Evolutionary conservation across 208 protist genomes (phyloP), one percentile per base, ranked within the genome.

Genomic region (Leishmania arabica): DNA sequence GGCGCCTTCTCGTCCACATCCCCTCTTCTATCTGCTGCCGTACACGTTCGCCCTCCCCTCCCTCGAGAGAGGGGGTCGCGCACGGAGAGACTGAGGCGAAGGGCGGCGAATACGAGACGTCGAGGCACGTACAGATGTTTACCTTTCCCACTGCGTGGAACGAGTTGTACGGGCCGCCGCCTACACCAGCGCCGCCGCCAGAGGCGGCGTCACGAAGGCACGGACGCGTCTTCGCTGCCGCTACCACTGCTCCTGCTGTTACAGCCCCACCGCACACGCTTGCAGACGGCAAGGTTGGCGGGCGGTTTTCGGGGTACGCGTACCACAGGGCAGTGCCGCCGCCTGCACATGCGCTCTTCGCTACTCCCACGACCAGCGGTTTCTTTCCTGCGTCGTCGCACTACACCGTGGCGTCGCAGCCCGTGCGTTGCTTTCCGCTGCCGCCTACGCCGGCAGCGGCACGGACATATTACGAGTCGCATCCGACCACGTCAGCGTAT

Each of bases 391-490:
- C 51, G 47, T 9, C 34, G 13, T 47, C 77, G 21, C 62, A 60
- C 66, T 80, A 74, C 54, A 80, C 77, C 13, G 77, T 80, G 42
- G 49, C 77, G 24, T 80, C 77, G 53, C 77, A 74, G 53, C 77
- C 77, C 34, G 77, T 80, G 77, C 77, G 77, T 11, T 80, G 40
- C 66, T 80, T 80, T 27, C 49, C 77, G 3, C 49, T 40, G 34
- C 77, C 51, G 11, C 77, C 77, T 27, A 11, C 65, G 21, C 53
- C 77, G 31, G 47, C 54, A 47, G 54, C 21, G 56, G 7, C 19
- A 8, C 21, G 2, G 34, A n/a, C 8, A 64, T 31, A 34, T 7
- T 21, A 11, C 34, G 49, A 60, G 45, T 42, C 40, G 24, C 11
- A 47, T 77, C 17, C 42, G 24, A 24, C 34, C 53, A 34, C 56